Evolutionary conservation across 2,329 filamentous ascomycete genomes (phyloP).

Genomic region (Fusarium nisikadoi): DNA sequence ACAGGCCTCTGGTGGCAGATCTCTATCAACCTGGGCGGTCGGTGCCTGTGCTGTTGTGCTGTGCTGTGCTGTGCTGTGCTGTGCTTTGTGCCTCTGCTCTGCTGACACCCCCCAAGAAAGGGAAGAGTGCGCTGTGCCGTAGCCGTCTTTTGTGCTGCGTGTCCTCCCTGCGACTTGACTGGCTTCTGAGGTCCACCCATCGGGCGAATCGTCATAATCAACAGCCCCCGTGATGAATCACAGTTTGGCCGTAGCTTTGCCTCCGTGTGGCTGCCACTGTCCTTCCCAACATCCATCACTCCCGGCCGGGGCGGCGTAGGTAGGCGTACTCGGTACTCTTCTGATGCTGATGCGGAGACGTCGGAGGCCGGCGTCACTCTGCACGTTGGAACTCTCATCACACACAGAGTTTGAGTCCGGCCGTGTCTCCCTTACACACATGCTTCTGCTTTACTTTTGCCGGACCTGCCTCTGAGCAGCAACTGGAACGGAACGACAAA

Average conservation of each 20-base stretch:
- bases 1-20: constrained; percentile 32
- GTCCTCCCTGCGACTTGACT: constrained; percentile 35
- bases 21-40: constrained; percentile 34
- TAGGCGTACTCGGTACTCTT: not conserved
- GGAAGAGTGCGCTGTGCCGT: constrained; percentile 31
- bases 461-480: constrained; percentile 21
- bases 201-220: constrained; percentile 43
- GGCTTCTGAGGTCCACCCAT: constrained; percentile 30
- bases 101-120: constrained; percentile 40
- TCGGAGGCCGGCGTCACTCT: constrained; percentile 31
- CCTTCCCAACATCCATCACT: not conserved
- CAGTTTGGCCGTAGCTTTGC: constrained; percentile 39
- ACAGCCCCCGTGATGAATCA: constrained; percentile 42
- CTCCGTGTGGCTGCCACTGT: constrained; percentile 24
- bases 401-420: constrained; percentile 39
- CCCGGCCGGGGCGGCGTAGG: constrained; percentile 29
- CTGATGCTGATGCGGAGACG: constrained; percentile 3
- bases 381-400: constrained; percentile 5
- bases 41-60: constrained; percentile 38
- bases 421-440: constrained; percentile 18
- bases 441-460: constrained; percentile 24
- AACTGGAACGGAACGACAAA: constrained; percentile 45
- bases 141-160: constrained; percentile 36
- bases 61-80: not conserved
- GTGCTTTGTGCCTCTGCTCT: constrained; percentile 24